These are phyloP conservation scores for Fusarium pininemorale DNA, from an alignment of 2,329 filamentous ascomycete species.

Conservation along the genomic window DNA sequence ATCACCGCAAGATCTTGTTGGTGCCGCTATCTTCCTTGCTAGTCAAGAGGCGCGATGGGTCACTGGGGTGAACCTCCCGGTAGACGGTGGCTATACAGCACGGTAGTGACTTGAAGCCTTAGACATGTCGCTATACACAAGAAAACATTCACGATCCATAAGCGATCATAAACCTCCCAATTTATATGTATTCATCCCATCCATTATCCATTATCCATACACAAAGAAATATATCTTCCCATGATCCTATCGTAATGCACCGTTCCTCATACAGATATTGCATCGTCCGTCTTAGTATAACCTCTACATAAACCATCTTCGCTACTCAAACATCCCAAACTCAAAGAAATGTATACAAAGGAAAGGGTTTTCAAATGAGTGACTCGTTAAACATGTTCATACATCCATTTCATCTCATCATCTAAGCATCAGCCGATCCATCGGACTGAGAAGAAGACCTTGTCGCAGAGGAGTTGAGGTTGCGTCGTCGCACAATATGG, in stretches of 20 bases:
- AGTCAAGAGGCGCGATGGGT: constrained; percentile 53
- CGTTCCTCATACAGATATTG: constrained; percentile 30
- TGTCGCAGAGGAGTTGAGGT: constrained; percentile 26
- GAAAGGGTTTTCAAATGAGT: constrained; percentile 14
- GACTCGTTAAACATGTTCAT: constrained; percentile 8
- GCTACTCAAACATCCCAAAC: constrained; percentile 7
- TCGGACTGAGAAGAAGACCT: constrained; percentile 34
- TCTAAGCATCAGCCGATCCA: constrained; percentile 29
- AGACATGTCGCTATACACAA: not conserved
- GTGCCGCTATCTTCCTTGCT: constrained; percentile 51
- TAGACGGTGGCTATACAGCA: constrained; percentile 53
- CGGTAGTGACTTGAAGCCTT: constrained; percentile 14
- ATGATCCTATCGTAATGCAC: not conserved
- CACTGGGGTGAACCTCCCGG: constrained; percentile 50
- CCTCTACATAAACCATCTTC: constrained; percentile 21
- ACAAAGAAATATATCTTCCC: not conserved
- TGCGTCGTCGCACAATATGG: constrained; percentile 30
- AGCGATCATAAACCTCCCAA: not conserved
- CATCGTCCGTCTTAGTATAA: constrained; percentile 28
- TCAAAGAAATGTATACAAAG: constrained; percentile 11
- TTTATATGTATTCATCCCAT: constrained; percentile 1
- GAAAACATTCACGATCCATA: not conserved
- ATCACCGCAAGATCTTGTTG: constrained; percentile 41
- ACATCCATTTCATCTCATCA: not conserved
- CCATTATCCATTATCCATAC: constrained; percentile 1